These are phyloP conservation scores for Fusarium pilosicola DNA, from an alignment of 2,329 filamentous ascomycete species.

Conservation along the genomic window DNA sequence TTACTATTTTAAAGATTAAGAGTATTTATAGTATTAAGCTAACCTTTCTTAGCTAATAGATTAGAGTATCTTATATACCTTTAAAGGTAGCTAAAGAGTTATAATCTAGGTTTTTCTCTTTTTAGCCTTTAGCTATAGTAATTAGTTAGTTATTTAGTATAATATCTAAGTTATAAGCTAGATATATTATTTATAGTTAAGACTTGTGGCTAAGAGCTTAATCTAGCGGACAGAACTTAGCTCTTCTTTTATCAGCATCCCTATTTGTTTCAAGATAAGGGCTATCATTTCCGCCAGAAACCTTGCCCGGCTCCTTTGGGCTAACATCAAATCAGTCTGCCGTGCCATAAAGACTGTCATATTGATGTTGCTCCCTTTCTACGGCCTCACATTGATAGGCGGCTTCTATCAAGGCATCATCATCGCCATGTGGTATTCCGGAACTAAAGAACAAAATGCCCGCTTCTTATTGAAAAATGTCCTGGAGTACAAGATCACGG, in stretches of 20 bases:
- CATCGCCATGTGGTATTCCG: not conserved
- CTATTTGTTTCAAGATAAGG: not conserved
- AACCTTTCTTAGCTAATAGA: no score
- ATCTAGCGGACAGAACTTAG: no score
- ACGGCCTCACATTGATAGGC: not conserved
- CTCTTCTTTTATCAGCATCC: not conserved
- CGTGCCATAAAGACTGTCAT: not conserved
- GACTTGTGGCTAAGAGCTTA: no score
- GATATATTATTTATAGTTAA: no score
- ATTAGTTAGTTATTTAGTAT: no score
- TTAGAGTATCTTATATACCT: no score
- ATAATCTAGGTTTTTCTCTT: no score
- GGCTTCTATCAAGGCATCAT: not conserved
- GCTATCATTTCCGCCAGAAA: not conserved
- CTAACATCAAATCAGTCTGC: not conserved
- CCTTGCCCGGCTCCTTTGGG: not conserved
- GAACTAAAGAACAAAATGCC: not conserved
- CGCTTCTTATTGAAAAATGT: not conserved
- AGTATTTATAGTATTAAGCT: no score
- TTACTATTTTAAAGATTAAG: no score
- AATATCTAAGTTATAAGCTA: no score
- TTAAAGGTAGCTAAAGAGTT: no score
- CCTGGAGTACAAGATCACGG: not conserved
- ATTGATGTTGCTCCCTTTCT: not conserved
- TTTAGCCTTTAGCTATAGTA: no score